phyloP scores from a whole-genome alignment of 495 filamentous ascomycete genomes.

The Penicillium diatomitis region DNA sequence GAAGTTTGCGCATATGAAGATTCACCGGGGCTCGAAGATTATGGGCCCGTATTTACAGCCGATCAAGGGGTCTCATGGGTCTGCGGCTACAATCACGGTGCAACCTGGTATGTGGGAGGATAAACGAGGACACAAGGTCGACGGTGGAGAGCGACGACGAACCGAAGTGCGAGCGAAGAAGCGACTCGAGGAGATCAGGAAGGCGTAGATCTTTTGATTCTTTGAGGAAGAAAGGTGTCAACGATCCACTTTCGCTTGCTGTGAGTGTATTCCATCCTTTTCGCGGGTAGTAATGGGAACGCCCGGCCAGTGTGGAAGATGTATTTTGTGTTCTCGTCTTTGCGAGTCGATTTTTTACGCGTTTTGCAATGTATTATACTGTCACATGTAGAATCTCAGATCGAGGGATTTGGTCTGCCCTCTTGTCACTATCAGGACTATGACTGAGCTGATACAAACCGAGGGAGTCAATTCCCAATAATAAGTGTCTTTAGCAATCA shows the following conservation, averaged over 20 bases:
- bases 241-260: too few relatives aligned
- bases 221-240: too few relatives aligned
- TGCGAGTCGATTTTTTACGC: neutral
- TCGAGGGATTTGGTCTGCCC: neutral
- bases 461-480: too few relatives aligned
- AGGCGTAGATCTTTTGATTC: constrained; percentile 11
- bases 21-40: constrained; percentile 55
- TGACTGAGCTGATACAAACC: too few relatives aligned
- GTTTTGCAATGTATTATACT: constrained; percentile 19
- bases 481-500: too few relatives aligned
- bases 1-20: constrained; percentile 53
- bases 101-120: constrained; percentile 88
- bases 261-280: too few relatives aligned
- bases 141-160: constrained; percentile 88
- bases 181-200: constrained; percentile 37
- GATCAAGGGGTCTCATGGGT: constrained; percentile 51
- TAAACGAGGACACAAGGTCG: constrained; percentile 75
- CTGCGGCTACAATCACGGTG: constrained; percentile 52
- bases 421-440: too few relatives aligned
- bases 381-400: constrained; percentile 6
- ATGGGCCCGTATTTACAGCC: constrained; percentile 60
- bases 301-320: too few relatives aligned
- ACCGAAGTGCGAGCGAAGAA: constrained; percentile 72
- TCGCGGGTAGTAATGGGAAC: too few relatives aligned
- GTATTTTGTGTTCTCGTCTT: too few relatives aligned